Conservation (phyloP, 768 basidiomycete species). For the Pleurotus eryngii region DNA sequence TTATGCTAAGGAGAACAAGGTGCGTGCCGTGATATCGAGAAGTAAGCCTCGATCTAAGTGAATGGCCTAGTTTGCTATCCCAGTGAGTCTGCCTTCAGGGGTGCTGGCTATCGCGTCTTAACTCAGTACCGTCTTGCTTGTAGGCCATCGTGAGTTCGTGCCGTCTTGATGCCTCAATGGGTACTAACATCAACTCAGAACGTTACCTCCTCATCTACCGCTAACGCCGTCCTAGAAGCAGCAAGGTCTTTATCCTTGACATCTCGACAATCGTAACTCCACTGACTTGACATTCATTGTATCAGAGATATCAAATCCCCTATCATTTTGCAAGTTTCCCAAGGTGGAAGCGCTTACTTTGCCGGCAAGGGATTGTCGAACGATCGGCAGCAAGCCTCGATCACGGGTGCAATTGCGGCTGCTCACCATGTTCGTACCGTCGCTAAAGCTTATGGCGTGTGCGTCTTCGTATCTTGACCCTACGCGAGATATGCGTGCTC, state of each 20-base stretch:
- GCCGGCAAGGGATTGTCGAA: conserved; percentile 96
- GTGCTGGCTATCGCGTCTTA: not conserved
- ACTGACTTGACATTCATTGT: conserved; percentile 5
- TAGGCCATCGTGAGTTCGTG: conserved; percentile 75
- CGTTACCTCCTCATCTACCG: conserved; percentile 93
- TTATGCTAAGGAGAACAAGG: conserved; percentile 87
- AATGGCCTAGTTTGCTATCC: conserved; percentile 68
- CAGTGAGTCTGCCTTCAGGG: conserved; percentile 49
- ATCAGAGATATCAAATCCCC: conserved; percentile 90
- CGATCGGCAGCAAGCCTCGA: conserved; percentile 93
- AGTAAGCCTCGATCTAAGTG: conserved; percentile 9
- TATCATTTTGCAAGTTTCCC: conserved; percentile 96
- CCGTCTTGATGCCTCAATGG: conserved; percentile 7
- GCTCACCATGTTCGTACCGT: conserved; percentile 89
- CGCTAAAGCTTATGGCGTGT: conserved; percentile 91
- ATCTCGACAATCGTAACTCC: conserved; percentile 3
- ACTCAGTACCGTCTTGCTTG: not conserved
- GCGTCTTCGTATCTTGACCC: conserved; percentile 29
- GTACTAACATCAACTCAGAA: conserved; percentile 52
- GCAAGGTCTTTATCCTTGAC: conserved; percentile 57
- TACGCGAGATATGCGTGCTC: no score
- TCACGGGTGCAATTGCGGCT: conserved; percentile 87
- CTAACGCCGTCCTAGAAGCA: conserved; percentile 93
- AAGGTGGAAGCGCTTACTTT: conserved; percentile 94
- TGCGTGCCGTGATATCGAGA: conserved; percentile 29